phyloP scores from a whole-genome alignment of 225 moss, liverwort and hornwort species.

The Ulota crispa region DNA sequence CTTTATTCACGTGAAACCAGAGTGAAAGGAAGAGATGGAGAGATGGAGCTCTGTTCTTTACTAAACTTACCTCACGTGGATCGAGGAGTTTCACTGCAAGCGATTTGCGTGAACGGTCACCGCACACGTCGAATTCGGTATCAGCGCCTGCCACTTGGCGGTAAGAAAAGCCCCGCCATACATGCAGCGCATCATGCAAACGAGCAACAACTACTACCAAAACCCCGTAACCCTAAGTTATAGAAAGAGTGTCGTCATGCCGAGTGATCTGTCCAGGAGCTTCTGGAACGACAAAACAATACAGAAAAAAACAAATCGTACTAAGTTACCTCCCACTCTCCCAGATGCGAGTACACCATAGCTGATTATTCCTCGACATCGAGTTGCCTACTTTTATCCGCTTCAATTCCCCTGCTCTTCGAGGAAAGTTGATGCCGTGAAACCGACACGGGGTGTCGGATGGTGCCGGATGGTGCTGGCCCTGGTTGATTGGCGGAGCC shows the following conservation, averaged over 20 bases:
- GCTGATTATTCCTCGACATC: background rate
- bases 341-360: background rate
- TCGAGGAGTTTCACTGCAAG: background rate
- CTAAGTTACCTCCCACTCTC: background rate
- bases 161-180: background rate
- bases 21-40: background rate
- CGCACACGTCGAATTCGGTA: constrained; percentile 7
- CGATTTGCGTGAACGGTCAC: background rate
- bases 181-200: background rate
- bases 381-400: background rate
- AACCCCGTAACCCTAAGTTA: background rate
- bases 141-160: background rate
- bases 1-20: too few relatives aligned
- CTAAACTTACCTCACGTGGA: too few relatives aligned
- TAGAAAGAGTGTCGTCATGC: background rate
- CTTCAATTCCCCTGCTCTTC: background rate
- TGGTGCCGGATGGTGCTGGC: background rate
- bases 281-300: background rate
- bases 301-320: background rate
- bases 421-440: background rate
- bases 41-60: background rate
- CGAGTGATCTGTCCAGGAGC: background rate
- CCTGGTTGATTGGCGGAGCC: background rate
- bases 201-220: background rate
- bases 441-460: background rate